phyloP scores from a whole-genome alignment of 2,329 filamentous ascomycete genomes.

The Fusarium sarcochroum region DNA sequence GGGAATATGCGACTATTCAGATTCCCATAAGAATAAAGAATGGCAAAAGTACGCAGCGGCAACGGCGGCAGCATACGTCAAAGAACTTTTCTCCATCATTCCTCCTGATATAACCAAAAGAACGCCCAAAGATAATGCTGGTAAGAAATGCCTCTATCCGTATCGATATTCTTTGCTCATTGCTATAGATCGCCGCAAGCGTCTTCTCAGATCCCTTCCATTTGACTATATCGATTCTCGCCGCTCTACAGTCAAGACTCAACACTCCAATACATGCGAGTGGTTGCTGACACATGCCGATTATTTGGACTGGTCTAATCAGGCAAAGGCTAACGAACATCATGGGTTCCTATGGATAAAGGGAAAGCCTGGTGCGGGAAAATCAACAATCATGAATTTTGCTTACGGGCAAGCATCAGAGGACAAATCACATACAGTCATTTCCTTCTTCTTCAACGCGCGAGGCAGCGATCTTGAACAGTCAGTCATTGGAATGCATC shows the following conservation, averaged over 20 bases:
- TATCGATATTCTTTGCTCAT: not conserved
- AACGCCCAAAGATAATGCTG: rapidly evolving
- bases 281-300: constrained; percentile 19
- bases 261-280: constrained; percentile 23
- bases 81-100: constrained; percentile 24
- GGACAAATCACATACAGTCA: constrained; percentile 35
- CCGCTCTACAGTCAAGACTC: constrained; percentile 8
- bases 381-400: constrained; percentile 63
- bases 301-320: constrained; percentile 24
- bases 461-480: constrained; percentile 60
- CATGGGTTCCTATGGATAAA: constrained; percentile 60
- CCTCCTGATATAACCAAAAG: not conserved
- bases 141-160: not conserved
- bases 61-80: constrained; percentile 48
- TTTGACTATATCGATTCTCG: constrained; percentile 32
- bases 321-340: not conserved
- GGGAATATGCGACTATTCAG: constrained; percentile 56
- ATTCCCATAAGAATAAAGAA: constrained; percentile 55
- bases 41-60: constrained; percentile 55
- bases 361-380: constrained; percentile 61
- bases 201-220: constrained; percentile 8
- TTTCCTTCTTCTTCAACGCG: constrained; percentile 67
- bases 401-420: constrained; percentile 17
- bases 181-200: not conserved
- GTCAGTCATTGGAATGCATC: constrained; percentile 63